Percentiles rank a stretch among this genome's conserved stretches.
Evolutionary conservation across 225 moss, liverwort and hornwort species (phyloP).

Genomic region (Bryum argenteum): DNA sequence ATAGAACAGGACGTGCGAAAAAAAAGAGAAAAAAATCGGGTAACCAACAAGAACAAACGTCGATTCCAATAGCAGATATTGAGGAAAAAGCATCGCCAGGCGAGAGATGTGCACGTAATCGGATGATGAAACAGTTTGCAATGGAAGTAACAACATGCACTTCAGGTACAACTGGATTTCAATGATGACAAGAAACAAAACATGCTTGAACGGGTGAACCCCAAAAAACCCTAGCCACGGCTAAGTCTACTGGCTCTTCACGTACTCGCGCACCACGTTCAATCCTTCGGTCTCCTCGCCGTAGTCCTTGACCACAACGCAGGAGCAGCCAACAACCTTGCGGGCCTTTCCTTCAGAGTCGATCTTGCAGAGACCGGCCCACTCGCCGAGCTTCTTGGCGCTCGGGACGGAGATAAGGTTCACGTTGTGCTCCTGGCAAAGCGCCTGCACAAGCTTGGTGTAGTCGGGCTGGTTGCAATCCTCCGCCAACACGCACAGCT

Average conservation of each 20-base stretch:
- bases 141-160: too few relatives aligned
- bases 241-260: slow-evolving; percentile 40
- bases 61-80: too few relatives aligned
- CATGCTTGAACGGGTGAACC: background rate
- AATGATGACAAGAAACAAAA: background rate
- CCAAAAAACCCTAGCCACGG: background rate
- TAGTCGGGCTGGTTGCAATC: slow-evolving; percentile 65
- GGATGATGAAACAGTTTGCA: too few relatives aligned
- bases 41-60: too few relatives aligned
- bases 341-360: slow-evolving; percentile 61
- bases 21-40: too few relatives aligned
- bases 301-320: slow-evolving; percentile 57
- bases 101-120: background rate
- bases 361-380: slow-evolving; percentile 60
- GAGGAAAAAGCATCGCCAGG: background rate
- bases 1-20: too few relatives aligned
- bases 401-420: slow-evolving; percentile 51
- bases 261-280: slow-evolving; percentile 55
- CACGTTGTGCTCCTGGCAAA: slow-evolving; percentile 61
- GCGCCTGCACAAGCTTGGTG: slow-evolving; percentile 60
- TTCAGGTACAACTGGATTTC: background rate
- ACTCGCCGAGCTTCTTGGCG: slow-evolving; percentile 59
- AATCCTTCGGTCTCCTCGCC: slow-evolving; percentile 57
- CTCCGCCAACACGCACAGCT: slow-evolving; percentile 63
- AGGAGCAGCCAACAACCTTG: slow-evolving; percentile 54